A percentile compares a stretch with the other conserved stretches of the same genome.
These are phyloP conservation scores for Ilyonectria destructans DNA, from an alignment of 2,329 filamentous ascomycete genomes.

Conservation along the genomic window DNA sequence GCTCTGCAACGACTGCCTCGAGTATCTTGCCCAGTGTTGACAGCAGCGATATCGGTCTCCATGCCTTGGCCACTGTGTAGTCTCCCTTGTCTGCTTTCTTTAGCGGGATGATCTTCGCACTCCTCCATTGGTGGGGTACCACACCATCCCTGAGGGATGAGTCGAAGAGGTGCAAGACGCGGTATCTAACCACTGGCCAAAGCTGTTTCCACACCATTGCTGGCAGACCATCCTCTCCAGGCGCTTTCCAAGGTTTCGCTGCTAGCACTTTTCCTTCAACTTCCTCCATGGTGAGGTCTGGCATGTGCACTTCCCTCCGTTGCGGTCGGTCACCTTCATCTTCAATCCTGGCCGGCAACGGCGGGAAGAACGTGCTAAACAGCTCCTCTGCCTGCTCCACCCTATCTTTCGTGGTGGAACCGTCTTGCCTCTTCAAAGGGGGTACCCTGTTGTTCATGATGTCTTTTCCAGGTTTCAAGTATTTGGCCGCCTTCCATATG, in stretches of 20 bases:
- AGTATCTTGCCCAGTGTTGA: too few relatives aligned
- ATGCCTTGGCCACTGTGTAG: background rate
- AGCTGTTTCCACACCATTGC: background rate
- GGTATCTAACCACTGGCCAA: background rate
- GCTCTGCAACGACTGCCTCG: too few relatives aligned
- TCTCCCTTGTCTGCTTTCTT: constrained; percentile 1
- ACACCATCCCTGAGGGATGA: background rate
- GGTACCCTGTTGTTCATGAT: constrained; percentile 40
- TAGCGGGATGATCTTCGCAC: constrained; percentile 1
- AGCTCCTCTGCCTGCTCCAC: constrained; percentile 20
- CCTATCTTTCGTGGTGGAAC: constrained; percentile 25
- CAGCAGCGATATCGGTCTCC: constrained; percentile 1
- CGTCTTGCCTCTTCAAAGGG: constrained; percentile 35
- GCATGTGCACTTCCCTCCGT: background rate
- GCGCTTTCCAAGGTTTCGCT: too few relatives aligned
- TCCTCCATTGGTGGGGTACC: background rate
- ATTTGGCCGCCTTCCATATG: too few relatives aligned
- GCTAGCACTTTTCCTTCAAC: too few relatives aligned
- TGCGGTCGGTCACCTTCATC: background rate
- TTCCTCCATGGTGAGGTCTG: too few relatives aligned
- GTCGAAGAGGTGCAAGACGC: background rate
- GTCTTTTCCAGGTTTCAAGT: too few relatives aligned
- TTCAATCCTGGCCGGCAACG: background rate
- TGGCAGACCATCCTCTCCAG: background rate
- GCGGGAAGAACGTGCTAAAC: constrained; percentile 10